Conservation (phyloP, 441 rosid species). For the Populus hybrid region DNA sequence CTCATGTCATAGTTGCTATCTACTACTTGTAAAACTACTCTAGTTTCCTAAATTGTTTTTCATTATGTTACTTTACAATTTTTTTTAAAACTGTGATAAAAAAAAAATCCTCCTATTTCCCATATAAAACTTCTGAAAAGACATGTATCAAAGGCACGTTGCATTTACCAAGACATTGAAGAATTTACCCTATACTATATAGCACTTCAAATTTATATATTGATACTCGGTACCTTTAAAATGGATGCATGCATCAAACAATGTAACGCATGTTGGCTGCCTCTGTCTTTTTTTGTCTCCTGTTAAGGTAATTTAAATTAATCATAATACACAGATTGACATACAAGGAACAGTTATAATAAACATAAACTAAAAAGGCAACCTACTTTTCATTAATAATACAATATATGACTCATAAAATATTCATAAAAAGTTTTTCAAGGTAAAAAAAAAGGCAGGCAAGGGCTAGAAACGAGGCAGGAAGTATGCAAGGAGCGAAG, state of each 20-base stretch:
- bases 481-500: constrained; percentile 22
- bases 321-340: background rate
- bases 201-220: background rate
- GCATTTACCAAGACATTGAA: background rate
- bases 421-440: constrained; percentile 17
- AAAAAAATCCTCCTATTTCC: no score
- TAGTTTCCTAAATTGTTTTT: no score
- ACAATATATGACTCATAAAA: background rate
- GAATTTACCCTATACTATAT: background rate
- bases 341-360: no score
- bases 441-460: constrained; percentile 18
- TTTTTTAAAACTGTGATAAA: no score
- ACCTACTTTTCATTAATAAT: constrained; percentile 19
- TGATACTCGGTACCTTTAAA: background rate
- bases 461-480: constrained; percentile 29
- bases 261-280: background rate
- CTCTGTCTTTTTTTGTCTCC: background rate
- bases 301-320: background rate
- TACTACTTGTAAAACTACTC: no score
- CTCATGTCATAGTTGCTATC: no score
- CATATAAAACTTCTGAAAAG: background rate
- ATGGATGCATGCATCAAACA: background rate
- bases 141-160: background rate
- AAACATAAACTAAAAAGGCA: constrained; percentile 16
- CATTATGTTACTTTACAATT: no score